A percentile compares a stretch with the other conserved stretches of the same genome.
Evolutionary conservation across 2,329 filamentous ascomycete genomes (phyloP).

Genomic region (Cladophialophora chaetospira): DNA sequence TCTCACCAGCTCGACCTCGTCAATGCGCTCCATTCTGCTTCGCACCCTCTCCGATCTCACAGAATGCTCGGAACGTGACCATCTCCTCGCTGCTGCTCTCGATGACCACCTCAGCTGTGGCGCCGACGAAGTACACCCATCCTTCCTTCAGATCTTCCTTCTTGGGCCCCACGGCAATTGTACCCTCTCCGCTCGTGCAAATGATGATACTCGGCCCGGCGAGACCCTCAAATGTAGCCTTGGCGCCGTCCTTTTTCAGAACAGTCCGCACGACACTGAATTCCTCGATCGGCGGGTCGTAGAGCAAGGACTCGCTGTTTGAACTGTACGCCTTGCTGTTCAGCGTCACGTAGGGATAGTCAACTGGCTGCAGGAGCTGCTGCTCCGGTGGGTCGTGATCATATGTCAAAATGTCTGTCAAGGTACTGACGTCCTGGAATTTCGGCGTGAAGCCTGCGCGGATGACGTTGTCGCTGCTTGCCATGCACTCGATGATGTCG

Average conservation of each 20-base stretch:
- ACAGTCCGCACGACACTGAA: constrained; percentile 85
- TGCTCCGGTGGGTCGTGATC: constrained; percentile 90
- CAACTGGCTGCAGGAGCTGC: constrained; percentile 85
- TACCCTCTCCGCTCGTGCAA: constrained; percentile 80
- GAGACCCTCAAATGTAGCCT: constrained; percentile 84
- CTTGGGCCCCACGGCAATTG: constrained; percentile 81
- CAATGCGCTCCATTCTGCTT: constrained; percentile 35
- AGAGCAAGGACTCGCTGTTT: constrained; percentile 70
- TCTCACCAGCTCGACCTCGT: constrained; percentile 21
- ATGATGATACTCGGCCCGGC: constrained; percentile 91
- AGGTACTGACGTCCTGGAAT: constrained; percentile 91
- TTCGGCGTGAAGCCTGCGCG: constrained; percentile 97
- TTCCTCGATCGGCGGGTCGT: constrained; percentile 95
- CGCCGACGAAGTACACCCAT: constrained; percentile 81
- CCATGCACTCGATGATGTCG: constrained; percentile 99
- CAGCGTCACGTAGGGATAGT: constrained; percentile 83
- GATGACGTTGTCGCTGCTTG: constrained; percentile 96
- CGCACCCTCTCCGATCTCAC: constrained; percentile 65
- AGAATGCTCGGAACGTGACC: constrained; percentile 91
- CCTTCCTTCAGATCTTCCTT: constrained; percentile 72
- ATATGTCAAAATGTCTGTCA: constrained; percentile 92
- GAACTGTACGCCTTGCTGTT: constrained; percentile 82
- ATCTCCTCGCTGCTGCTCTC: constrained; percentile 72
- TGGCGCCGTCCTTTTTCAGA: constrained; percentile 69
- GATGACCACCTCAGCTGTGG: constrained; percentile 79